Evolutionary conservation across 2,329 filamentous ascomycete genomes (phyloP), one percentile per base, ranked within the genome.

Genomic region (Venturia asperata): DNA sequence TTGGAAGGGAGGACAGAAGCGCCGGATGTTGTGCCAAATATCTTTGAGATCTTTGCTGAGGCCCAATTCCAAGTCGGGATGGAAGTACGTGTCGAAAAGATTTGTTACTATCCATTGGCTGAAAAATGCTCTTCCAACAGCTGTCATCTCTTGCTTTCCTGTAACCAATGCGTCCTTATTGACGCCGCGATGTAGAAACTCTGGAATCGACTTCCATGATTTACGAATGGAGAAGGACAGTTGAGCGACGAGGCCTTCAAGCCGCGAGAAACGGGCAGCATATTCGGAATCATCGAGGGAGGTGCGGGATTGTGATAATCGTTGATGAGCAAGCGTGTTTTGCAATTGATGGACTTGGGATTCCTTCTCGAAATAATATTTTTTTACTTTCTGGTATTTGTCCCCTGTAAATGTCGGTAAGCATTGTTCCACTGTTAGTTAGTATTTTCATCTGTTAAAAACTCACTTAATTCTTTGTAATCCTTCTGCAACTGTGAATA

Each of bases 381-480:
- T 87, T 80, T 99, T 99, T 66, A 99, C 93, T 74, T 97, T 96
- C 75, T 95, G 95, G 75, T 99, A 99, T 79, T 99, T 99, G 70
- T 86, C 86, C 72, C 94, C 92, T 96, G 63, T 66, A 67, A 58
- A 39, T 39, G 45, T 41, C 63, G 55, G 66, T 64, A 17, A 66
- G 45, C 42, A 47, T 3, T 21, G 1, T 15, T 27, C 21, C 47
- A 27, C 47, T 52, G 1, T 52, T 15, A 11, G 1, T 52, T 15
- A 11, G 5, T 27, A 10, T 17, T 39, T 45, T 62, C 43, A 60
- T 24, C 21, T 30, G 39, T 27, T 69, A 56, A 27, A 43, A 24
- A 70, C 78, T 75, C 73, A 82, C 80, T 78, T 67, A 82, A 70
- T 66, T 81, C 77, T 61, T 81, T 80, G 68, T 81, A 78, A 41